Percentiles rank a stretch among this genome's conserved stretches.
Conservation (phyloP, 768 basidiomycete genomes). For the Podaxis sp. region DNA sequence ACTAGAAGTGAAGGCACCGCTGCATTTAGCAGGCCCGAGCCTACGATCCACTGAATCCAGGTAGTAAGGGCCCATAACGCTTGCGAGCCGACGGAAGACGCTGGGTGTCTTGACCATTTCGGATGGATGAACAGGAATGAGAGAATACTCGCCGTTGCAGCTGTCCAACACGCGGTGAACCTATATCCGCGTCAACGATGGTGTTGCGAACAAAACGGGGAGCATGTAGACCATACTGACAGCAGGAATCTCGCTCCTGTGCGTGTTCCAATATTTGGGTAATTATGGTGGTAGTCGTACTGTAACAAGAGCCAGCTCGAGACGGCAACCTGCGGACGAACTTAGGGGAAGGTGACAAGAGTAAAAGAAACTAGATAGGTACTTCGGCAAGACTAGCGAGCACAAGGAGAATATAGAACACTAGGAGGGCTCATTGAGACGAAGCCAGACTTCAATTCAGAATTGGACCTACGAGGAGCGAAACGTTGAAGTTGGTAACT, state of each 20-base stretch:
- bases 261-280: constrained; percentile 40
- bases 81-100: constrained; percentile 57
- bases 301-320: constrained; percentile 58
- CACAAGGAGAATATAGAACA: constrained; percentile 48
- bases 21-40: constrained; percentile 46
- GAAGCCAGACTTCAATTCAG: background rate
- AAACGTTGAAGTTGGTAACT: constrained; percentile 44
- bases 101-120: constrained; percentile 44
- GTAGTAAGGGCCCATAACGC: constrained; percentile 54
- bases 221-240: constrained; percentile 27
- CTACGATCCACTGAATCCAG: constrained; percentile 58
- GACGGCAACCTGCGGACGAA: constrained; percentile 38
- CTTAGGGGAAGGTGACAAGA: background rate
- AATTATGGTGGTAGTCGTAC: constrained; percentile 48
- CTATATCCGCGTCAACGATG: constrained; percentile 24
- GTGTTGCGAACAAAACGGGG: background rate
- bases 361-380: background rate
- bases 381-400: constrained; percentile 46
- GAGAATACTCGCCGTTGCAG: constrained; percentile 45
- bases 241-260: constrained; percentile 42
- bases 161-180: constrained; percentile 59
- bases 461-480: constrained; percentile 40
- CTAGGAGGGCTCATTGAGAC: constrained; percentile 22
- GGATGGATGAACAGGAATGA: constrained; percentile 61
- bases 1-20: constrained; percentile 42